These are phyloP conservation scores for Aspergillus sparsus DNA, from an alignment of 495 filamentous ascomycete species.

Conservation along the genomic window DNA sequence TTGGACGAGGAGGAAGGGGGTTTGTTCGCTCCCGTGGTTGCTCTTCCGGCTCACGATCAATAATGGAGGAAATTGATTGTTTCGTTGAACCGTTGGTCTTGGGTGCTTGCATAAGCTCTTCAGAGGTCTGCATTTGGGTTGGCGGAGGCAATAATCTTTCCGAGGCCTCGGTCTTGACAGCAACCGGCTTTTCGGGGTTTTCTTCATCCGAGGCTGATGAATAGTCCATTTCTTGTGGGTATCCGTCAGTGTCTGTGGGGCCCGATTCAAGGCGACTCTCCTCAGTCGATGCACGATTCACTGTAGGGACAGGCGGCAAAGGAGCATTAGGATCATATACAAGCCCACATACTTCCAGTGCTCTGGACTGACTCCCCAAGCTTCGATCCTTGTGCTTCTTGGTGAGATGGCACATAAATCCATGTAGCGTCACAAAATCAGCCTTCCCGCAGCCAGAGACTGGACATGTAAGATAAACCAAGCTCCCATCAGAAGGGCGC, in stretches of 20 bases:
- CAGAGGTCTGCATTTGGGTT: slow-evolving; percentile 21
- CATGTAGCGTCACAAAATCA: slow-evolving; percentile 50
- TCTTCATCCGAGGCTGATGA: slow-evolving; percentile 43
- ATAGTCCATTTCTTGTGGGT: slow-evolving; percentile 36
- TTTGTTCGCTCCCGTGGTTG: slow-evolving; percentile 31
- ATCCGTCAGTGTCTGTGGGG: slow-evolving; percentile 36
- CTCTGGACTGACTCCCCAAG: slow-evolving; percentile 48
- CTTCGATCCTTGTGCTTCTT: slow-evolving; percentile 54
- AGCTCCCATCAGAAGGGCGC: slow-evolving; percentile 47
- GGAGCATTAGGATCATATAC: slow-evolving; percentile 48
- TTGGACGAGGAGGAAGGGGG: slow-evolving; percentile 24
- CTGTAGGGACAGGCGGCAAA: slow-evolving; percentile 38
- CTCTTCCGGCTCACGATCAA: slow-evolving; percentile 42
- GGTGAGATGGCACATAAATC: slow-evolving; percentile 53
- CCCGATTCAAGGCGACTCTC: slow-evolving; percentile 37
- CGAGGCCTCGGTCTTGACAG: slow-evolving; percentile 35
- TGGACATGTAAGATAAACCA: slow-evolving; percentile 51
- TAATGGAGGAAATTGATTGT: slow-evolving; percentile 50
- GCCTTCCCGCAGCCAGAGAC: slow-evolving; percentile 47
- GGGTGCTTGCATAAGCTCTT: slow-evolving; percentile 21
- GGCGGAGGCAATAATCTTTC: slow-evolving; percentile 31
- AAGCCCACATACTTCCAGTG: slow-evolving; percentile 48
- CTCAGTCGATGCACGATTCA: slow-evolving; percentile 43
- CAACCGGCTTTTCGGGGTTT: slow-evolving; percentile 25
- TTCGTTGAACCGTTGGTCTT: slow-evolving; percentile 38